Evolutionary conservation across 768 basidiomycete genomes (phyloP).

Genomic region (Rubroboletus satanas): DNA sequence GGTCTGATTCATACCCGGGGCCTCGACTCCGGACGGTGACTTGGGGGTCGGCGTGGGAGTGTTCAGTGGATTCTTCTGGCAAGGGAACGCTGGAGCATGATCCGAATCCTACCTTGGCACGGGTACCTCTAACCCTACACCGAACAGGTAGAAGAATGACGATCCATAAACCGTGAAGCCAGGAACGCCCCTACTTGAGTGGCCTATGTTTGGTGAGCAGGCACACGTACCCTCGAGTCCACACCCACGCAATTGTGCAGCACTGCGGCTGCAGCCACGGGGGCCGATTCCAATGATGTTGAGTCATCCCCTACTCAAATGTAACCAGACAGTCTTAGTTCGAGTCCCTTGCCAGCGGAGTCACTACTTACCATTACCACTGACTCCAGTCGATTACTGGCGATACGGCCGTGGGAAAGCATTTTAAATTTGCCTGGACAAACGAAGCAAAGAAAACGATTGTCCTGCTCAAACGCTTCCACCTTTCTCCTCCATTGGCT

Average conservation of each 20-base stretch:
- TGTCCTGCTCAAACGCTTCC: background rate
- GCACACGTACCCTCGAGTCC: background rate
- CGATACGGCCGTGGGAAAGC: background rate
- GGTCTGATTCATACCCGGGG: background rate
- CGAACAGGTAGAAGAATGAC: too few relatives aligned
- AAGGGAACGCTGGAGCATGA: background rate
- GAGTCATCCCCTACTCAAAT: background rate
- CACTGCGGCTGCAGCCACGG: background rate
- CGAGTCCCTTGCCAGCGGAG: background rate
- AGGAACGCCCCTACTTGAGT: background rate
- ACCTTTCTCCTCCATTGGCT: background rate
- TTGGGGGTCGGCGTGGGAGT: background rate
- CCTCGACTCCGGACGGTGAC: background rate
- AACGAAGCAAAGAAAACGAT: background rate
- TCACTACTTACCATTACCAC: background rate
- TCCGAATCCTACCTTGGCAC: background rate
- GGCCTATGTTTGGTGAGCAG: background rate
- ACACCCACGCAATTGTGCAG: background rate
- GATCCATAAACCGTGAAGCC: background rate
- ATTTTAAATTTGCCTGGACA: background rate
- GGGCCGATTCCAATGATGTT: background rate
- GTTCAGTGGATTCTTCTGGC: background rate
- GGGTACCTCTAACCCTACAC: background rate
- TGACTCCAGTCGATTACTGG: background rate
- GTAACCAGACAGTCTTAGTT: background rate